Conservation (phyloP, 1,139 yeast species). For the Hyphopichia buzzinii region DNA sequence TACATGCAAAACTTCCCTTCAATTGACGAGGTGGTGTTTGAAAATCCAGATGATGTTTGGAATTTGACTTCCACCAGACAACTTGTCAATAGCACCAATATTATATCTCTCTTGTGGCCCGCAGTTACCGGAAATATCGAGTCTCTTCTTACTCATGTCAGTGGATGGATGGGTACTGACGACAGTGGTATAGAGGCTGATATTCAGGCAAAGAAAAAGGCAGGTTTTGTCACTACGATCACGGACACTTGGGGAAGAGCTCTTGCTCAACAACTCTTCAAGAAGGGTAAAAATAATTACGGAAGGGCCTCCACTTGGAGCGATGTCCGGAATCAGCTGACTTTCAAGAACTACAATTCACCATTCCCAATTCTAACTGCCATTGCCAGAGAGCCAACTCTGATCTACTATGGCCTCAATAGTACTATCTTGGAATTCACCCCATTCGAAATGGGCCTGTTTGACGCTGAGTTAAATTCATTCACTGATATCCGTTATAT, state of each 20-base stretch:
- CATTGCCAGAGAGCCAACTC: conserved; percentile 36
- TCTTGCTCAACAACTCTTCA: conserved; percentile 37
- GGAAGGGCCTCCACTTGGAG: conserved; percentile 31
- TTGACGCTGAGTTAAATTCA: conserved; percentile 37
- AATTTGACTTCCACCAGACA: conserved; percentile 30
- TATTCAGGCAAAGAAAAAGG: conserved; percentile 25
- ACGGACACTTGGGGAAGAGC: conserved; percentile 43
- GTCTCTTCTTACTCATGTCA: conserved; percentile 28
- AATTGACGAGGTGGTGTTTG: conserved; percentile 32
- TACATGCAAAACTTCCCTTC: conserved; percentile 34
- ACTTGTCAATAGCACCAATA: conserved; percentile 23
- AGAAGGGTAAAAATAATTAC: conserved; percentile 21
- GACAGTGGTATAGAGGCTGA: conserved; percentile 27
- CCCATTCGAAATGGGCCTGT: conserved; percentile 45
- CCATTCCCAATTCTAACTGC: conserved; percentile 41
- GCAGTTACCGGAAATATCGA: conserved; percentile 21
- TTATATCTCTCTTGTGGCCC: conserved; percentile 21
- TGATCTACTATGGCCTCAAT: conserved; percentile 30
- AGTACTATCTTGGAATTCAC: conserved; percentile 41
- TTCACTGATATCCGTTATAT: conserved; percentile 37
- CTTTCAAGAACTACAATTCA: conserved; percentile 34
- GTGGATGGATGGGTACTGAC: conserved; percentile 16
- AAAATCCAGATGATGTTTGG: conserved; percentile 34
- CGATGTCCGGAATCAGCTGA: conserved; percentile 25
- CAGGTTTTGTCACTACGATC: conserved; percentile 30